Evolutionary conservation across 257 asterid genomes (phyloP).

Genomic region (Nicotiana undulata): DNA sequence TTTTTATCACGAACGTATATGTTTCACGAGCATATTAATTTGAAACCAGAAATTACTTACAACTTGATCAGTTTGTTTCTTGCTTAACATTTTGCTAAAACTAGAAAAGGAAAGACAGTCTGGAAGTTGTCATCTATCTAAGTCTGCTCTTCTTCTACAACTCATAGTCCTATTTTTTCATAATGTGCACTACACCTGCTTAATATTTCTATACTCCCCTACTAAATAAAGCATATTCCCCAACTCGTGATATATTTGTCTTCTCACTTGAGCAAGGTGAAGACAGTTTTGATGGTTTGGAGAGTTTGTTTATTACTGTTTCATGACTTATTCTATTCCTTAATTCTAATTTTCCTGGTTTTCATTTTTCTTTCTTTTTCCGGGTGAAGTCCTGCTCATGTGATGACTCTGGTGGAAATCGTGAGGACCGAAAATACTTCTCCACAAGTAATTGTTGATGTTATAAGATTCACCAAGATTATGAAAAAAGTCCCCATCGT

Average conservation of each 20-base stretch:
- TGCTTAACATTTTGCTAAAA: not conserved
- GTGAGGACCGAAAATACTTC: conserved; percentile 25
- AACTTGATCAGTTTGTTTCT: not conserved
- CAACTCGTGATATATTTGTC: not conserved
- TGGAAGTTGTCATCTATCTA: too few relatives aligned
- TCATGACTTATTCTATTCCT: not conserved
- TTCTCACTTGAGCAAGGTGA: not conserved
- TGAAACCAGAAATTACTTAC: not conserved
- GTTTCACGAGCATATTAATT: not conserved
- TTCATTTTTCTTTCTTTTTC: not conserved
- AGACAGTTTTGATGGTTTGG: not conserved
- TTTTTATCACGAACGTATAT: not conserved
- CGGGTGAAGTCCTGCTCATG: conserved; percentile 38
- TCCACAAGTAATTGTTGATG: conserved; percentile 40
- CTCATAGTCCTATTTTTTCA: too few relatives aligned
- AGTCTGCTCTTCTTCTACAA: too few relatives aligned
- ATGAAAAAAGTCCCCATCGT: conserved; percentile 45
- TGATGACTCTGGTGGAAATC: conserved; percentile 40
- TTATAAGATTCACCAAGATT: conserved; percentile 39
- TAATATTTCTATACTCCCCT: too few relatives aligned
- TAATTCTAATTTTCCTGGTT: not conserved
- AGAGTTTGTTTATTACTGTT: not conserved
- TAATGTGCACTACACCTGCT: too few relatives aligned
- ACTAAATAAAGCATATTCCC: too few relatives aligned
- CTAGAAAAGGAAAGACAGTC: not conserved